Percentiles rank a stretch among this genome's conserved stretches.
Conservation (phyloP, 371 early-diverging fungal species). For the Syncephalastrum sp. region DNA sequence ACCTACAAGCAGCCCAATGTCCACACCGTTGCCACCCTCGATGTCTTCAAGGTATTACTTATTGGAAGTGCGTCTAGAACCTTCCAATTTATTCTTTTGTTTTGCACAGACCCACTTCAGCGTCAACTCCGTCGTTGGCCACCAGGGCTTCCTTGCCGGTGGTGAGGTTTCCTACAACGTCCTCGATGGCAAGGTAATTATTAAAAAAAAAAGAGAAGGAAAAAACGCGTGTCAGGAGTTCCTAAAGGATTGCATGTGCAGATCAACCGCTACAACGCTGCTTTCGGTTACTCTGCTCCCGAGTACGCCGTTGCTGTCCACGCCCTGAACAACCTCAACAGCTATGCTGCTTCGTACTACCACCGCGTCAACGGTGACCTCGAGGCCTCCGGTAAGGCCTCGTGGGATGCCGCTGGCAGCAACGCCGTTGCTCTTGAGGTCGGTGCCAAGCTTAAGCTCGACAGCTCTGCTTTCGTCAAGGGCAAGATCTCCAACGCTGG, state of each 20-base stretch:
- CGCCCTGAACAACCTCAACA: slow-evolving; percentile 69
- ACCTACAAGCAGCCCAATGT: slow-evolving; percentile 50
- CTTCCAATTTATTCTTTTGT: slow-evolving; percentile 3
- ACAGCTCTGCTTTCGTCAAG: slow-evolving; percentile 89
- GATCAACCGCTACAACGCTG: slow-evolving; percentile 83
- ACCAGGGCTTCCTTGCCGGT: slow-evolving; percentile 87
- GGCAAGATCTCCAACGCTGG: slow-evolving; percentile 96
- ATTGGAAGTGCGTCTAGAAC: not conserved
- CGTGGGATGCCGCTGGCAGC: slow-evolving; percentile 82
- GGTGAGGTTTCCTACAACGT: slow-evolving; percentile 93
- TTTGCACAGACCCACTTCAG: slow-evolving; percentile 40
- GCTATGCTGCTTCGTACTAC: slow-evolving; percentile 91
- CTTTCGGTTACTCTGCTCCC: slow-evolving; percentile 82
- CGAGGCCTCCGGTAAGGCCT: slow-evolving; percentile 93
- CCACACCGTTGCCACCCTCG: slow-evolving; percentile 46
- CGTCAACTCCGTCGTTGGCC: slow-evolving; percentile 58
- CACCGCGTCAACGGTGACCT: slow-evolving; percentile 88
- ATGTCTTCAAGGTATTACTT: slow-evolving; percentile 44
- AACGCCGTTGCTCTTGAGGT: slow-evolving; percentile 87
- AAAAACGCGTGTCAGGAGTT: not conserved
- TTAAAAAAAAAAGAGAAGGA: slow-evolving; percentile 1
- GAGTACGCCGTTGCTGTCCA: slow-evolving; percentile 89
- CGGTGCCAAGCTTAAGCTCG: slow-evolving; percentile 92
- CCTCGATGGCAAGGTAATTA: slow-evolving; percentile 67
- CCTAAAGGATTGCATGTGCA: slow-evolving; percentile 7